Evolutionary conservation across 768 basidiomycete species (phyloP).

Genomic region (Mycena rebaudengoi): DNA sequence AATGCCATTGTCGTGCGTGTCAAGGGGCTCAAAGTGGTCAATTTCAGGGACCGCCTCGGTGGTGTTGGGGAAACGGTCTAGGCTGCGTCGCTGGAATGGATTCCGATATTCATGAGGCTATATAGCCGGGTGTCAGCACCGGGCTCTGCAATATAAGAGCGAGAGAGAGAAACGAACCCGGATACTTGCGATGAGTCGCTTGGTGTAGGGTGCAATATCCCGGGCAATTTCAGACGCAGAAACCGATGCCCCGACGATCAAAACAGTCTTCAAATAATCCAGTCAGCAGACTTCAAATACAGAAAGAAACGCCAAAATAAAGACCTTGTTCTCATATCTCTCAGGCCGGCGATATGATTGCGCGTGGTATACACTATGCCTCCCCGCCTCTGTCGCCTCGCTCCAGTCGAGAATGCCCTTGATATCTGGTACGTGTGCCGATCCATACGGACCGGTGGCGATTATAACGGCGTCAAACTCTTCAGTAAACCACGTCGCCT

Average conservation of each 20-base stretch:
- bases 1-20: constrained; percentile 27
- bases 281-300: background rate
- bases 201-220: constrained; percentile 25
- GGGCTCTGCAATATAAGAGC: background rate
- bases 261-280: constrained; percentile 13
- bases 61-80: constrained; percentile 33
- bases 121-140: background rate
- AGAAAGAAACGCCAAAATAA: background rate
- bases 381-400: constrained; percentile 23
- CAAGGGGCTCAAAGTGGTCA: constrained; percentile 31
- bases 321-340: constrained; percentile 38
- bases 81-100: constrained; percentile 35
- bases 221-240: constrained; percentile 33
- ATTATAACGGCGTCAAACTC: constrained; percentile 44
- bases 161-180: constrained; percentile 22
- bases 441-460: constrained; percentile 42
- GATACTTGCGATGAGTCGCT: constrained; percentile 23
- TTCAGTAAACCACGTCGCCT: constrained; percentile 38
- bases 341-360: constrained; percentile 42
- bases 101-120: constrained; percentile 33
- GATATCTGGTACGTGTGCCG: constrained; percentile 42
- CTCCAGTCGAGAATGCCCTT: constrained; percentile 40
- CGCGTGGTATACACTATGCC: constrained; percentile 37
- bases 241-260: constrained; percentile 29
- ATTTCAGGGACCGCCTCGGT: constrained; percentile 41